Conservation (phyloP, 2,329 filamentous ascomycete species). For the Pseudogymnoascus verrucosus region DNA sequence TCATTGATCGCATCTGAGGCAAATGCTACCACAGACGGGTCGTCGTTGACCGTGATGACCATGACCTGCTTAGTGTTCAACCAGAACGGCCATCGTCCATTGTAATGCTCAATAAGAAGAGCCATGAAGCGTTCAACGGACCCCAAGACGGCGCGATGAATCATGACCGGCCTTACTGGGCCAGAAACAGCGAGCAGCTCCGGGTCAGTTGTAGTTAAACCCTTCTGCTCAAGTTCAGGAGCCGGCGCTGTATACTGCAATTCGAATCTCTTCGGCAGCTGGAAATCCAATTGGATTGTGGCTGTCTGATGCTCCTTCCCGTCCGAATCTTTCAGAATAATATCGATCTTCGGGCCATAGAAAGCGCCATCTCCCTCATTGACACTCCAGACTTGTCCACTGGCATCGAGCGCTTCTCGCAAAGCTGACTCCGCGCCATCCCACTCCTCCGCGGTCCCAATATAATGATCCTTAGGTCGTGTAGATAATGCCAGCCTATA, state of each 20-base stretch:
- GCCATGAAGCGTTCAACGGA: slow-evolving; percentile 81
- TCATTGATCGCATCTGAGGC: slow-evolving; percentile 14
- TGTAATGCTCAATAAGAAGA: slow-evolving; percentile 73
- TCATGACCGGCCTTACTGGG: slow-evolving; percentile 64
- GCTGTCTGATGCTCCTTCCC: slow-evolving; percentile 85
- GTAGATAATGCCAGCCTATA: slow-evolving; percentile 75
- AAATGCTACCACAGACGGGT: slow-evolving; percentile 24
- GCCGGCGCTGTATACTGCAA: slow-evolving; percentile 66
- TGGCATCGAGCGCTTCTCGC: slow-evolving; percentile 52
- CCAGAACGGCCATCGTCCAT: slow-evolving; percentile 81
- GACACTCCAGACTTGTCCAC: slow-evolving; percentile 61
- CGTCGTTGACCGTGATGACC: slow-evolving; percentile 64
- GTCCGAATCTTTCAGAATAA: slow-evolving; percentile 69
- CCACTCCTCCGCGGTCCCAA: slow-evolving; percentile 66
- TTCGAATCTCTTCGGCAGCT: slow-evolving; percentile 74
- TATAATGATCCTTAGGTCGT: slow-evolving; percentile 66
- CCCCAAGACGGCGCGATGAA: slow-evolving; percentile 78
- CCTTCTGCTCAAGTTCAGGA: slow-evolving; percentile 51
- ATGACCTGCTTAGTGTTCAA: slow-evolving; percentile 71
- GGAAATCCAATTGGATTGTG: slow-evolving; percentile 84
- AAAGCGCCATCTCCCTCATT: slow-evolving; percentile 82
- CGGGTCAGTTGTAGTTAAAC: slow-evolving; percentile 40
- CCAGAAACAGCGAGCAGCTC: slow-evolving; percentile 44
- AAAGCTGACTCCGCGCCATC: slow-evolving; percentile 60
- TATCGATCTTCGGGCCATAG: slow-evolving; percentile 88